A percentile compares a stretch with the other conserved stretches of the same genome.
Conservation (phyloP, 805 yeast species). For the Ogataea nakhonphanomensis region DNA sequence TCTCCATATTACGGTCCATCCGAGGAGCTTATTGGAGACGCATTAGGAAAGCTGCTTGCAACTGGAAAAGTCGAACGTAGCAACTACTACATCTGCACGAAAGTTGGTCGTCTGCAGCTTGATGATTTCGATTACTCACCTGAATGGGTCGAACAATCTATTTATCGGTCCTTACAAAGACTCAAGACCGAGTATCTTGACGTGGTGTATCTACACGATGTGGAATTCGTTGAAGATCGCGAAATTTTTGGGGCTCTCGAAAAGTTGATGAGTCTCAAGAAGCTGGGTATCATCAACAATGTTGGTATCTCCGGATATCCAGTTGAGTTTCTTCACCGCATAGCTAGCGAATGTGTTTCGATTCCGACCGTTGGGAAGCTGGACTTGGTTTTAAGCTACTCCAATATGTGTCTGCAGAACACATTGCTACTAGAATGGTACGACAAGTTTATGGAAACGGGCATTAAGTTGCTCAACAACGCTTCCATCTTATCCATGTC, state of each 20-base stretch:
- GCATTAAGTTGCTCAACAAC: conserved; percentile 59
- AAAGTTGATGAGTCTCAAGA: conserved; percentile 56
- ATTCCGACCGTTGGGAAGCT: conserved; percentile 52
- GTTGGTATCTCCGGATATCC: conserved; percentile 91
- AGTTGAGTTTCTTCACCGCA: conserved; percentile 56
- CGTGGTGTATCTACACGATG: conserved; percentile 82
- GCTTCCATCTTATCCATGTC: conserved; percentile 92
- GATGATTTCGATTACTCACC: conserved; percentile 75
- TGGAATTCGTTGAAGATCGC: conserved; percentile 66
- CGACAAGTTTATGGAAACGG: conserved; percentile 48
- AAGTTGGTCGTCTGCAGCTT: conserved; percentile 72
- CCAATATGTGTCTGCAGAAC: conserved; percentile 82
- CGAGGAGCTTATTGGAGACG: conserved; percentile 69
- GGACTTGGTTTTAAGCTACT: conserved; percentile 76
- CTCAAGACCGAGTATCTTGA: conserved; percentile 70
- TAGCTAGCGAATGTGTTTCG: conserved; percentile 40
- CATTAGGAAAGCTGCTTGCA: conserved; percentile 40
- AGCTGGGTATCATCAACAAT: conserved; percentile 56
- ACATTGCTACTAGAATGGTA: conserved; percentile 45
- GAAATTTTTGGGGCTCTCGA: conserved; percentile 60
- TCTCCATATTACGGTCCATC: conserved; percentile 94
- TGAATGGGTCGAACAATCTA: conserved; percentile 55
- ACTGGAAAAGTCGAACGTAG: conserved; percentile 48
- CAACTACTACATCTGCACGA: conserved; percentile 69
- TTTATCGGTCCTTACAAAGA: conserved; percentile 63